phyloP scores from a whole-genome alignment of 352 stramenopile genomes.

The Phytopythium boreale region DNA sequence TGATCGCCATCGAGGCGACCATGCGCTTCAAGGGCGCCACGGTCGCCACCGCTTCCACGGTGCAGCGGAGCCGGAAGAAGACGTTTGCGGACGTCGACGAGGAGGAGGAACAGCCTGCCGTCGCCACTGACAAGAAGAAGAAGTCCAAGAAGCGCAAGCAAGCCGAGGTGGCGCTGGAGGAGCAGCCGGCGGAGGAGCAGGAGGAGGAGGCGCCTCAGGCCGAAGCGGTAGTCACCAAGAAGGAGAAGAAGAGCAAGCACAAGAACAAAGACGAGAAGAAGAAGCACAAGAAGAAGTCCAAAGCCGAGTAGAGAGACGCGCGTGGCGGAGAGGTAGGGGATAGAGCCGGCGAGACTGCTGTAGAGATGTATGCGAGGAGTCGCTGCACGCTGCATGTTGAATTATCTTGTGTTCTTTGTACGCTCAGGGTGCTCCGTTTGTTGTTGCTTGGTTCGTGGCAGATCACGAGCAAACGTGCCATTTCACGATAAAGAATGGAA shows the following conservation, averaged over 20 bases:
- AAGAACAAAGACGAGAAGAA: constrained; percentile 37
- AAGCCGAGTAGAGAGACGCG: constrained; percentile 42
- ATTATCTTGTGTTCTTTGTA: constrained; percentile 5
- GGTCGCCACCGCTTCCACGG: background rate
- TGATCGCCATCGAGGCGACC: constrained; percentile 79
- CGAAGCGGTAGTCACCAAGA: constrained; percentile 11
- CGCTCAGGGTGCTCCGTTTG: background rate
- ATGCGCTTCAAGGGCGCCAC: constrained; percentile 41
- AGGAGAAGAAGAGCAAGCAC: constrained; percentile 29
- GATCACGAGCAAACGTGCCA: background rate
- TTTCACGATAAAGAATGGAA: constrained; percentile 1
- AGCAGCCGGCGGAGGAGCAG: constrained; percentile 16
- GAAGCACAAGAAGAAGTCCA: constrained; percentile 45
- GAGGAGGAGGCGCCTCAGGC: constrained; percentile 15
- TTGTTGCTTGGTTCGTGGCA: background rate
- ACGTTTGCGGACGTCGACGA: constrained; percentile 14
- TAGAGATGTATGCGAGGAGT: background rate
- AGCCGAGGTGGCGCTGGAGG: constrained; percentile 23
- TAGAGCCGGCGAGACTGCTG: background rate
- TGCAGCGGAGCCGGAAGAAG: constrained; percentile 6
- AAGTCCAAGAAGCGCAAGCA: constrained; percentile 33
- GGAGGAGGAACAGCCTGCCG: constrained; percentile 12
- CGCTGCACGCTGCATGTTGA: constrained; percentile 2
- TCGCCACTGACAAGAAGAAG: constrained; percentile 7
- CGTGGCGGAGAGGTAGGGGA: background rate